phyloP scores from a whole-genome alignment of 345 rosid genomes.

The Eucalyptus virginea region DNA sequence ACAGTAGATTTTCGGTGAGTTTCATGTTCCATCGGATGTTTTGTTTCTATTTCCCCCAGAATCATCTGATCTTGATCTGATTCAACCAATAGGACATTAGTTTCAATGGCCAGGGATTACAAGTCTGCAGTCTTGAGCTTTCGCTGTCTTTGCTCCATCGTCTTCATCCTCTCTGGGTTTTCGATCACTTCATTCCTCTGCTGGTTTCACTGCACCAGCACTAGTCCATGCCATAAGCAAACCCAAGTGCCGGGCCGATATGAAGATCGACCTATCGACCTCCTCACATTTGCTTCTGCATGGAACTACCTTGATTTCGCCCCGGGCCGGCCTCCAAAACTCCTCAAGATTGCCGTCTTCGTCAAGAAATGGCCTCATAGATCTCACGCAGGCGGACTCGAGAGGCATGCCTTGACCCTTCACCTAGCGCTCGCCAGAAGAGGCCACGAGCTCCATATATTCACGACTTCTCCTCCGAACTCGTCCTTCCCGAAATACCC shows the following conservation, averaged over 20 bases:
- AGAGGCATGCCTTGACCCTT: slow-evolving; percentile 75
- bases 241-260: neutral
- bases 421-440: slow-evolving; percentile 76
- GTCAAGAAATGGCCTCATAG: slow-evolving; percentile 88
- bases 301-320: slow-evolving; percentile 68
- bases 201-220: slow-evolving; percentile 21
- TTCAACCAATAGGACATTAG: neutral
- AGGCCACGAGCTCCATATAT: slow-evolving; percentile 85
- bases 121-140: slow-evolving; percentile 23
- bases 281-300: slow-evolving; percentile 48
- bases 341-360: slow-evolving; percentile 66
- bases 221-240: slow-evolving; percentile 21
- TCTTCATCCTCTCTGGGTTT: slow-evolving; percentile 31
- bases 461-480: slow-evolving; percentile 49
- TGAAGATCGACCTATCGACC: slow-evolving; percentile 32
- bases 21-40: neutral
- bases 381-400: slow-evolving; percentile 86
- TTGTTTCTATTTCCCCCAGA: neutral
- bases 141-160: slow-evolving; percentile 33
- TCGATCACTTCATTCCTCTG: slow-evolving; percentile 48
- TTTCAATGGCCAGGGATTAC: slow-evolving; percentile 34
- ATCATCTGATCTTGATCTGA: neutral
- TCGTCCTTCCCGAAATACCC: slow-evolving; percentile 40
- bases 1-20: neutral
- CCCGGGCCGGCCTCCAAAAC: slow-evolving; percentile 14